Evolutionary conservation across 2,329 filamentous ascomycete genomes (phyloP).

Genomic region (Ambrosiella xylebori): DNA sequence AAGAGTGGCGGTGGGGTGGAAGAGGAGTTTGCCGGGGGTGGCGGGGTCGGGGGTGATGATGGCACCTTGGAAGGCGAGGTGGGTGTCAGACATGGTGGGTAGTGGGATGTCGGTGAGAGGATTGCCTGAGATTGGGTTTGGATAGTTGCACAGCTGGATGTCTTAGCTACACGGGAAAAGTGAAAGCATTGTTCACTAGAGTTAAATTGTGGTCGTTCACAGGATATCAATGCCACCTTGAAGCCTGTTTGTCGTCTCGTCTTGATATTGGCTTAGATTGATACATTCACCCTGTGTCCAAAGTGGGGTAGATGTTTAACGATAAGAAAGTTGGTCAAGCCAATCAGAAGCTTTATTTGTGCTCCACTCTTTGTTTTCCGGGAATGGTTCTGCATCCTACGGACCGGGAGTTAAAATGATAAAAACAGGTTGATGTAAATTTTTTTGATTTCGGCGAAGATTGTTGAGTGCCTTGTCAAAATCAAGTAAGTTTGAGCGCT

Average conservation of each 20-base stretch:
- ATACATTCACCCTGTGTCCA: background rate
- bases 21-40: background rate
- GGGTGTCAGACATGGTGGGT: background rate
- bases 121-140: background rate
- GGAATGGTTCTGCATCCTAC: background rate
- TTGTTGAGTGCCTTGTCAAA: background rate
- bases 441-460: background rate
- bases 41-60: constrained; percentile 5
- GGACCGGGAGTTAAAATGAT: background rate
- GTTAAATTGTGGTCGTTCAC: too few relatives aligned
- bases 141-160: too few relatives aligned
- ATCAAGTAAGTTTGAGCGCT: background rate
- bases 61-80: constrained; percentile 1
- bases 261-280: background rate
- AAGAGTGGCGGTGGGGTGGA: background rate
- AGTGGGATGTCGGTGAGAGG: background rate
- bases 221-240: too few relatives aligned
- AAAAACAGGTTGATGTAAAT: too few relatives aligned
- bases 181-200: too few relatives aligned
- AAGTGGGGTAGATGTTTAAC: background rate
- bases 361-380: background rate
- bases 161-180: too few relatives aligned
- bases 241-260: too few relatives aligned
- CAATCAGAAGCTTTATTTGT: background rate
- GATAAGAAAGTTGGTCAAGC: background rate